Percentiles rank a stretch among this genome's conserved stretches.
Evolutionary conservation across 345 rosid species (phyloP).

Genomic region (Gossypium raimondii): DNA sequence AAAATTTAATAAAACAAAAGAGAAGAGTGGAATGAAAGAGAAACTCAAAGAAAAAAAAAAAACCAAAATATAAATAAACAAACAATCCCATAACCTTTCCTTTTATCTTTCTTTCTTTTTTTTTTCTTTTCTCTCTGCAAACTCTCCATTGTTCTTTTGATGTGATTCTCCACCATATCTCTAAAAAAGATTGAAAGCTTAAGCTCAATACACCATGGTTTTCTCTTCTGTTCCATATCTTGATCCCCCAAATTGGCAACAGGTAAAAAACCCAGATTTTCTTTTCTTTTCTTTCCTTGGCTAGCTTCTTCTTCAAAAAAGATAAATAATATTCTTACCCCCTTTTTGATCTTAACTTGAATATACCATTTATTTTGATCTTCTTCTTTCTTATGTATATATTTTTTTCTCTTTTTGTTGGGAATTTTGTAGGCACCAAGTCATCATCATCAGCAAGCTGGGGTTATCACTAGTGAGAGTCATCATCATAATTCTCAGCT

Average conservation of each 20-base stretch:
- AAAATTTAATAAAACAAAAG: conserved; percentile 34
- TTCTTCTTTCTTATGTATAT: not conserved
- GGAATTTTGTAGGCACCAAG: conserved; percentile 33
- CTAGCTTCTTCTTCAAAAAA: conserved; percentile 26
- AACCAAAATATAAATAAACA: conserved; percentile 29
- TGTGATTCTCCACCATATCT: conserved; percentile 60
- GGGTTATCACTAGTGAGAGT: conserved; percentile 13
- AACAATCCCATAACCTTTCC: conserved; percentile 21
- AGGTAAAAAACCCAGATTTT: conserved; percentile 30
- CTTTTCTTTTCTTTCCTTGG: not conserved
- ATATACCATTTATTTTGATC: conserved; percentile 39
- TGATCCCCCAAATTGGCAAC: conserved; percentile 66
- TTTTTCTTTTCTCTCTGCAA: conserved; percentile 21
- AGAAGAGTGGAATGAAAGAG: conserved; percentile 18
- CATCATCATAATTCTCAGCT: conserved; percentile 21
- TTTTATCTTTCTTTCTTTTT: conserved; percentile 31
- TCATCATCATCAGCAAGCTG: conserved; percentile 43
- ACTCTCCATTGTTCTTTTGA: conserved; percentile 12
- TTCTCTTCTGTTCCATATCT: conserved; percentile 59
- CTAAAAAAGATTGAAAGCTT: conserved; percentile 28
- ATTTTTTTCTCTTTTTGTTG: conserved; percentile 8
- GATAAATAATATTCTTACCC: conserved; percentile 26
- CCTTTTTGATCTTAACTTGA: conserved; percentile 33
- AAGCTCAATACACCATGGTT: conserved; percentile 39
- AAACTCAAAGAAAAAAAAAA: conserved; percentile 20